Conservation (phyloP, 108 stramenopile genomes). For the Parmales sp. region DNA sequence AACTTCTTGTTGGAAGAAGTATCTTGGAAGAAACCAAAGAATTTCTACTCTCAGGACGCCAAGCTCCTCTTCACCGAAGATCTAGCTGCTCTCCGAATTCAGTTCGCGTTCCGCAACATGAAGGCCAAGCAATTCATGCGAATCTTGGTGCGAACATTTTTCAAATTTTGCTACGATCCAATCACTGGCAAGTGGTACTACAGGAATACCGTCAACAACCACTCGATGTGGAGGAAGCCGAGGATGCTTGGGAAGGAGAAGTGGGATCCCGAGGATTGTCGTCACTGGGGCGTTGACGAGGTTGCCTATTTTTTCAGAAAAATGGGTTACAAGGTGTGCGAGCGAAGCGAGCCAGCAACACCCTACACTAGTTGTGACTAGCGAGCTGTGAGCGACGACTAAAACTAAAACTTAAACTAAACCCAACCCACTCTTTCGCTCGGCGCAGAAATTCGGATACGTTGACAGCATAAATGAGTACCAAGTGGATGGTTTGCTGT, state of each 20-base stretch:
- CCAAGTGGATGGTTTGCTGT: constrained; percentile 2
- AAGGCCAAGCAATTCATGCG: constrained; percentile 13
- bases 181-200: neutral
- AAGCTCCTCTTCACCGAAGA: constrained; percentile 5
- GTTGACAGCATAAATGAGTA: neutral
- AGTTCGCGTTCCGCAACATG: constrained; percentile 9
- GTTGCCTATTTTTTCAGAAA: constrained; percentile 4
- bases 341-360: too few species aligned
- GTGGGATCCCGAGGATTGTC: neutral
- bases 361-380: too few species aligned
- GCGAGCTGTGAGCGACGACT: too few species aligned
- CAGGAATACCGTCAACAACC: neutral
- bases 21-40: neutral
- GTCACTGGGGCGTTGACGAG: neutral
- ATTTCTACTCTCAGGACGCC: neutral
- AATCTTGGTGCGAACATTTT: neutral
- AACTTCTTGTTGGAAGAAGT: too few species aligned
- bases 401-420: too few species aligned
- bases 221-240: constrained; percentile 2
- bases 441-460: constrained; percentile 7
- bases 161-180: constrained; percentile 5
- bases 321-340: constrained; percentile 10
- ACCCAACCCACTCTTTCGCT: too few species aligned
- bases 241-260: neutral
- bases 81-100: constrained; percentile 1